These are phyloP conservation scores for Dictyophora rubrovolvata DNA, from an alignment of 768 basidiomycete species.

Conservation along the genomic window DNA sequence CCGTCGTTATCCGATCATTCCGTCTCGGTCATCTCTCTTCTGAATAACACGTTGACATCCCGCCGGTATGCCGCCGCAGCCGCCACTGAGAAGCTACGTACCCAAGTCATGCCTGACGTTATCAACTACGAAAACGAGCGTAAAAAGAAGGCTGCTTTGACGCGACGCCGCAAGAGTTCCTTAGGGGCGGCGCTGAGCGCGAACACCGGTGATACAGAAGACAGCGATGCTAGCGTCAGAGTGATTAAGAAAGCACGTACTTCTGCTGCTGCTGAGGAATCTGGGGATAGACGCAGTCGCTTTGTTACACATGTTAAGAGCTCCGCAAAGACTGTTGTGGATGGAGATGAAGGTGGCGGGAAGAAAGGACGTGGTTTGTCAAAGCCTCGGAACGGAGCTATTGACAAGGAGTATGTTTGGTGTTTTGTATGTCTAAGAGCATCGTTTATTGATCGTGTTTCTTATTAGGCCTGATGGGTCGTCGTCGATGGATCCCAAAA, in stretches of 20 bases:
- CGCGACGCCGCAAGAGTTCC: conserved; percentile 14
- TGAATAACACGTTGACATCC: conserved; percentile 5
- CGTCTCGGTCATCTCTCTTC: background rate
- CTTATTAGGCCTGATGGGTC: background rate
- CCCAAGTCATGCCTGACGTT: conserved; percentile 69
- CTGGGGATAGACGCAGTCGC: background rate
- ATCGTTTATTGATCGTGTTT: background rate
- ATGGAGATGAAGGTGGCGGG: conserved; percentile 8
- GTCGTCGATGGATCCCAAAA: conserved; percentile 13
- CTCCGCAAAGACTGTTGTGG: conserved; percentile 11
- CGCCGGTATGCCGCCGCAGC: conserved; percentile 45
- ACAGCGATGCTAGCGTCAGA: conserved; percentile 3
- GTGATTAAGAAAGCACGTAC: background rate
- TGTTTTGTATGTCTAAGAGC: too few relatives aligned
- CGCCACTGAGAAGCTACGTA: conserved; percentile 34
- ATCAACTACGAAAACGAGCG: conserved; percentile 59
- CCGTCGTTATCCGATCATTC: background rate
- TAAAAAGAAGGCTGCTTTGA: conserved; percentile 25
- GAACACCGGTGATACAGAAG: background rate
- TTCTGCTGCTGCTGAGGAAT: background rate
- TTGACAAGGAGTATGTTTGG: conserved; percentile 4
- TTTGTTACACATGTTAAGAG: conserved; percentile 10
- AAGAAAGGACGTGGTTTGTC: background rate
- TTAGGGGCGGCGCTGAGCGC: conserved; percentile 3
- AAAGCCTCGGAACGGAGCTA: background rate